Percentiles rank a stretch among this genome's conserved stretches.
Conservation (phyloP, 2,329 filamentous ascomycete species). For the Huntiella abstrusa region DNA sequence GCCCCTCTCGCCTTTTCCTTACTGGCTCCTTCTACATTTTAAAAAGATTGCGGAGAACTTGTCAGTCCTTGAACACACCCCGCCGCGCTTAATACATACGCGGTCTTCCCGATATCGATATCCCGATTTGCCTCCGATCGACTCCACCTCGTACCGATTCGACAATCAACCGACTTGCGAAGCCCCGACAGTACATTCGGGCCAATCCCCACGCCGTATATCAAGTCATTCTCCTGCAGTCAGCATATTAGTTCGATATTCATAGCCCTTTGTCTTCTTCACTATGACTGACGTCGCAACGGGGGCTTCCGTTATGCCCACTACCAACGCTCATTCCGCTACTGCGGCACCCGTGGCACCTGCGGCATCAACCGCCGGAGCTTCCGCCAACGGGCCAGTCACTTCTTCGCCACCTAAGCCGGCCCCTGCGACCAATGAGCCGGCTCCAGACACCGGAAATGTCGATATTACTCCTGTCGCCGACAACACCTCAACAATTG, state of each 20-base stretch:
- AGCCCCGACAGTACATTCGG: neutral
- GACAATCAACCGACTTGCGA: too few species aligned
- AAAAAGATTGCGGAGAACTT: too few species aligned
- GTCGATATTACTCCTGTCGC: neutral
- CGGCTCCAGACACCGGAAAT: too few species aligned
- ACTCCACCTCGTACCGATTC: too few species aligned
- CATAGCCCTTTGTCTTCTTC: neutral
- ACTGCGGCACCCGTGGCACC: neutral
- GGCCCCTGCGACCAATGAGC: neutral
- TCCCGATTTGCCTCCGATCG: too few species aligned
- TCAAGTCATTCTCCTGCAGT: neutral
- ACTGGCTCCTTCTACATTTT: too few species aligned
- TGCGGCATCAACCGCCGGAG: too few species aligned
- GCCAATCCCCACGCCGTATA: neutral
- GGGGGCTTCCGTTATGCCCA: neutral
- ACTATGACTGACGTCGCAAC: slow-evolving; percentile 1
- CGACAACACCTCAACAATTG: neutral
- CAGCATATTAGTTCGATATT: too few species aligned
- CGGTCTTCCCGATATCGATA: too few species aligned
- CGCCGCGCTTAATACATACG: too few species aligned
- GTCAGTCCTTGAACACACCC: too few species aligned
- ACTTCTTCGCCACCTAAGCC: neutral
- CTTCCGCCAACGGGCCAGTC: neutral
- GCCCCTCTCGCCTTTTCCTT: too few species aligned
- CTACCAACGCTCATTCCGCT: neutral